Percentiles rank a stretch among this genome's conserved stretches.
These are phyloP conservation scores for Ensete glaucum DNA, from an alignment of 176 grass and related monocot species.

Conservation along the genomic window DNA sequence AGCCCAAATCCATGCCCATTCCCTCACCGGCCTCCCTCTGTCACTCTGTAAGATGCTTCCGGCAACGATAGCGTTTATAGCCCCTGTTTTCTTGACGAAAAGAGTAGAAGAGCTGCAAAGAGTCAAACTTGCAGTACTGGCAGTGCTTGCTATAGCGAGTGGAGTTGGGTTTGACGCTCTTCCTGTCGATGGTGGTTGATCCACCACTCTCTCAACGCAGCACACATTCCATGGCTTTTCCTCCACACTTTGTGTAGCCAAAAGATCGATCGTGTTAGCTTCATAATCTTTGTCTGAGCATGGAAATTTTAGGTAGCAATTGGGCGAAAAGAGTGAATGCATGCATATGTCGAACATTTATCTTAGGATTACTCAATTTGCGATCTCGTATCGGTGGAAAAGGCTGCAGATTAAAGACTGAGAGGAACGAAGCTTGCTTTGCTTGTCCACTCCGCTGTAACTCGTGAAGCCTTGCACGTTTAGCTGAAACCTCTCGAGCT, in stretches of 20 bases:
- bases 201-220: too few species aligned
- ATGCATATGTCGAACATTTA: too few species aligned
- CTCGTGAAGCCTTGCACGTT: too few species aligned
- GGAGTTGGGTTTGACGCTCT: not conserved
- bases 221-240: too few species aligned
- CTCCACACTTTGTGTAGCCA: not conserved
- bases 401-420: too few species aligned
- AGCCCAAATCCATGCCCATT: not conserved
- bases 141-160: not conserved
- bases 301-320: not conserved
- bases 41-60: not conserved
- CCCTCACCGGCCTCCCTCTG: too few species aligned
- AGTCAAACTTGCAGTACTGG: conserved; percentile 1
- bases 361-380: too few species aligned
- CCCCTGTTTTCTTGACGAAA: not conserved
- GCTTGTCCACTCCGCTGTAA: too few species aligned
- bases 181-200: not conserved
- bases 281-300: not conserved
- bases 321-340: not conserved
- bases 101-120: not conserved
- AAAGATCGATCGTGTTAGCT: not conserved
- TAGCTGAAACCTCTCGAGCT: too few species aligned
- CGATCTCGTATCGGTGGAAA: too few species aligned
- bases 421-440: too few species aligned
- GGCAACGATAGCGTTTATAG: not conserved